A percentile compares a stretch with the other conserved stretches of the same genome.
These are phyloP conservation scores for Colletotrichum sp. DNA, from an alignment of 2,329 filamentous ascomycete genomes.

Conservation along the genomic window DNA sequence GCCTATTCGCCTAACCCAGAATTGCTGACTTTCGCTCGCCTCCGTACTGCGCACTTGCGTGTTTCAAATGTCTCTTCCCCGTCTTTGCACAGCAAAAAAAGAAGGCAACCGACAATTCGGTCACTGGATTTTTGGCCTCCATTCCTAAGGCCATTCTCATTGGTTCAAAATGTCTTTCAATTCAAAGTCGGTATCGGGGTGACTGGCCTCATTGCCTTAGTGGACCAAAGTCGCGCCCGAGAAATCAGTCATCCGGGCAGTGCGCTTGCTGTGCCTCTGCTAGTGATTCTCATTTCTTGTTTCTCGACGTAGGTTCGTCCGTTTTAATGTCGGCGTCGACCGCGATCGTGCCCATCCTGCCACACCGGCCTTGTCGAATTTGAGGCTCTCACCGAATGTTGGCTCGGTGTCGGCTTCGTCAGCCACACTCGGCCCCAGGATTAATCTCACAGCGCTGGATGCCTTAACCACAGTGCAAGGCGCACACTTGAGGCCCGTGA, in stretches of 20 bases:
- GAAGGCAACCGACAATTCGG: not conserved
- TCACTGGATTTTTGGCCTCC: not conserved
- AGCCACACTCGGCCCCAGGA: not conserved
- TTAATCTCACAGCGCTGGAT: not conserved
- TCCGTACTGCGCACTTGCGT: not conserved
- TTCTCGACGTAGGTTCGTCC: not conserved
- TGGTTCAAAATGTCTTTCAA: not conserved
- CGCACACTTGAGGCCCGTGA: not conserved
- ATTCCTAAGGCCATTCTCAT: not conserved
- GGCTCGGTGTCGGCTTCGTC: not conserved
- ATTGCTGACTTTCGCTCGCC: not conserved
- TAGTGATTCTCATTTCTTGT: no score
- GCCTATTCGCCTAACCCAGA: not conserved
- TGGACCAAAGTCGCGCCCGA: not conserved
- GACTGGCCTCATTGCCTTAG: not conserved
- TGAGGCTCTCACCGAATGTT: not conserved
- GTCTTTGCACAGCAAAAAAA: not conserved
- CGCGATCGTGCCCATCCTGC: not conserved
- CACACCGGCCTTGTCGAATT: rapidly evolving
- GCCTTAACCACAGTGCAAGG: not conserved
- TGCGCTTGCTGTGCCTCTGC: not conserved
- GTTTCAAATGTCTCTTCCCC: not conserved
- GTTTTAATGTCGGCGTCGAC: rapidly evolving
- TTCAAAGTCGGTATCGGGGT: not conserved
- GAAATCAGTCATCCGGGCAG: not conserved